Conservation (phyloP, 2,329 filamentous ascomycete species). For the Xylaria multiplex region DNA sequence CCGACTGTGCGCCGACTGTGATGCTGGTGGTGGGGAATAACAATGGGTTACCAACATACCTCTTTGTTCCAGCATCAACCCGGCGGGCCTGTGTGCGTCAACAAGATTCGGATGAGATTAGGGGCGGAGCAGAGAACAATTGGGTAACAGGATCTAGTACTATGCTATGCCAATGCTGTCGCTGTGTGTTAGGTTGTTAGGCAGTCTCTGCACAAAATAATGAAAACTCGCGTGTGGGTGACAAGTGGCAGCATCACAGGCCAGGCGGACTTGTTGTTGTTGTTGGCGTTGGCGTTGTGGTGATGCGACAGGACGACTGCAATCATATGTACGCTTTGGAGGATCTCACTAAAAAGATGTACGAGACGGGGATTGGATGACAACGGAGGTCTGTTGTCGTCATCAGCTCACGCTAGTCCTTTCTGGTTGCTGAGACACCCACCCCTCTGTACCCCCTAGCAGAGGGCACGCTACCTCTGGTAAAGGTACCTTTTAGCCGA, state of each 20-base stretch:
- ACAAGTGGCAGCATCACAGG: constrained; percentile 35
- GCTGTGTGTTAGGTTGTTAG: constrained; percentile 2
- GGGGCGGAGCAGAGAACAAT: constrained; percentile 12
- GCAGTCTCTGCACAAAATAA: not conserved
- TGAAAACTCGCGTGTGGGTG: constrained; percentile 13
- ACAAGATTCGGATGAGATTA: constrained; percentile 11
- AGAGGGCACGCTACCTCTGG: too few species aligned
- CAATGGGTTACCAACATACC: constrained; percentile 1
- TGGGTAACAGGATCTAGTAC: constrained; percentile 6
- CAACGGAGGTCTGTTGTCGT: constrained; percentile 31
- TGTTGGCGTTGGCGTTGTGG: constrained; percentile 14
- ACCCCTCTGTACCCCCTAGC: not conserved
- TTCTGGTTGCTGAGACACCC: constrained; percentile 10
- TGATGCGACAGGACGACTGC: constrained; percentile 2
- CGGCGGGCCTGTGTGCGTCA: constrained; percentile 28
- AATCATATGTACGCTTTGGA: not conserved
- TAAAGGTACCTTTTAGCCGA: too few species aligned
- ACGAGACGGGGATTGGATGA: constrained; percentile 9
- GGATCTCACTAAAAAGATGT: not conserved
- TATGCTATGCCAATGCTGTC: constrained; percentile 7
- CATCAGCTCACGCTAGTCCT: constrained; percentile 26
- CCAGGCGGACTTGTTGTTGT: not conserved
- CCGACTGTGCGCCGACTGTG: not conserved
- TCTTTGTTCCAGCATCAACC: constrained; percentile 26
- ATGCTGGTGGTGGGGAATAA: not conserved